phyloP scores from a whole-genome alignment of 2,329 filamentous ascomycete genomes.

The Penicillium sp. region DNA sequence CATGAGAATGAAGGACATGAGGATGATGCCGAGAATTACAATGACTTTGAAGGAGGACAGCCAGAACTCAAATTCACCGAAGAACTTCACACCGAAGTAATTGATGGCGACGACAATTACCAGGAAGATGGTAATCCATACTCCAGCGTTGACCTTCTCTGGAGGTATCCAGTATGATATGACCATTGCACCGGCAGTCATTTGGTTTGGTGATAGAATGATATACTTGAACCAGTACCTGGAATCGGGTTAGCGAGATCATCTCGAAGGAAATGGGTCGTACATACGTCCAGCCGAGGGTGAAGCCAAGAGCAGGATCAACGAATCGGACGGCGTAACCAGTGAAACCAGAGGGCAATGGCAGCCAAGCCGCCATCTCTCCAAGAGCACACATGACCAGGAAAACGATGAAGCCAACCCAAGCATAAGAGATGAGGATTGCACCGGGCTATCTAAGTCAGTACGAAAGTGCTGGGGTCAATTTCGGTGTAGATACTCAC shows the following conservation, averaged over 20 bases:
- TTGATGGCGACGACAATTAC: constrained; percentile 57
- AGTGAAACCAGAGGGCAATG: constrained; percentile 68
- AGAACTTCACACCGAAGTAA: constrained; percentile 61
- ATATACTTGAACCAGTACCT: constrained; percentile 65
- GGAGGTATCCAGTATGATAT: constrained; percentile 66
- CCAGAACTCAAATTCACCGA: constrained; percentile 59
- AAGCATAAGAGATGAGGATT: constrained; percentile 38
- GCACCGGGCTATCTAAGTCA: constrained; percentile 29
- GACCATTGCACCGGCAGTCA: constrained; percentile 70
- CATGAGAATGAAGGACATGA: constrained; percentile 56
- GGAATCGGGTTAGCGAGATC: constrained; percentile 2
- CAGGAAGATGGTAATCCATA: constrained; percentile 67
- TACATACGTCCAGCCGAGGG: constrained; percentile 60
- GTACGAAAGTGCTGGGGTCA: neutral
- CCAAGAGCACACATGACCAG: constrained; percentile 73
- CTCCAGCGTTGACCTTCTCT: constrained; percentile 62
- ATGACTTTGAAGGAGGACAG: constrained; percentile 59
- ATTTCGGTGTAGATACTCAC: constrained; percentile 21
- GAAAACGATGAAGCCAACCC: constrained; percentile 55
- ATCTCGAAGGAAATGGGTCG: neutral
- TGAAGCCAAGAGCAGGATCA: constrained; percentile 71
- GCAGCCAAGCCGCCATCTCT: constrained; percentile 77
- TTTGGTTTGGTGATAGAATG: constrained; percentile 74
- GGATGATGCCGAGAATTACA: constrained; percentile 57
- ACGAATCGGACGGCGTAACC: constrained; percentile 72